Evolutionary conservation across 768 basidiomycete genomes (phyloP), one percentile per base, ranked within the genome.

Genomic region (Calocera viscosa): DNA sequence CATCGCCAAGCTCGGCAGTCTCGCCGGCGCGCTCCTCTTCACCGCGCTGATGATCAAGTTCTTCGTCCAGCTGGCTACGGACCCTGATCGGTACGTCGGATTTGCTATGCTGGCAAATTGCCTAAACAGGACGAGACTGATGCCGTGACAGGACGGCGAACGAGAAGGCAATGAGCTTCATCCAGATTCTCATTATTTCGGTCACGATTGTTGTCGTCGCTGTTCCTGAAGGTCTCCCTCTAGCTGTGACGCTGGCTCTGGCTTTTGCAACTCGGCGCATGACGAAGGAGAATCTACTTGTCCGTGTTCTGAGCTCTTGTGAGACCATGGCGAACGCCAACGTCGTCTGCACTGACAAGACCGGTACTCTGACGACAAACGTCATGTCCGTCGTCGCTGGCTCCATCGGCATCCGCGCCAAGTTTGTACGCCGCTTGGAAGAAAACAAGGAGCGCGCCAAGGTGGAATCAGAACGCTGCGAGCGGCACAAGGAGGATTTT

Each of bases 281-380:
- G 96, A 91, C 94, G 10, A 83, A 87, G 73, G 90, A 94, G 76
- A 96, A 96, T 65, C 81, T 98, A 0, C 85, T 99, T 47, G 96
- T 98, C 33, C 93, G 95, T 66, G 91, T 97, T 2, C 84, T 99
- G 35, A 91, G 91, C 7, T 94, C 94, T 14, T 98, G 95, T 76
- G 96, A 99, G 78, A 98, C 93, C 0, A 98, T 98, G 95, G 95
- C 91, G 24, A 97, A 97, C 72, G 91, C 95, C 2, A 94, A 90
- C 24, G 94, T 97, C 67, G 84, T 97, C 2, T 94, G 92, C 77
- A 94, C 93, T 16, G 93, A 94, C 81, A 94, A 95, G 79, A 95
- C 94, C 1, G 95, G 95, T 39, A 97, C 95, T 10, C 86, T 99
- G 26, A 99, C 96, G 0, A 88, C 91, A 74, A 98, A 98, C 78